These are phyloP conservation scores for Kwoniella sp. DNA, from an alignment of 768 basidiomycete species.

Conservation along the genomic window DNA sequence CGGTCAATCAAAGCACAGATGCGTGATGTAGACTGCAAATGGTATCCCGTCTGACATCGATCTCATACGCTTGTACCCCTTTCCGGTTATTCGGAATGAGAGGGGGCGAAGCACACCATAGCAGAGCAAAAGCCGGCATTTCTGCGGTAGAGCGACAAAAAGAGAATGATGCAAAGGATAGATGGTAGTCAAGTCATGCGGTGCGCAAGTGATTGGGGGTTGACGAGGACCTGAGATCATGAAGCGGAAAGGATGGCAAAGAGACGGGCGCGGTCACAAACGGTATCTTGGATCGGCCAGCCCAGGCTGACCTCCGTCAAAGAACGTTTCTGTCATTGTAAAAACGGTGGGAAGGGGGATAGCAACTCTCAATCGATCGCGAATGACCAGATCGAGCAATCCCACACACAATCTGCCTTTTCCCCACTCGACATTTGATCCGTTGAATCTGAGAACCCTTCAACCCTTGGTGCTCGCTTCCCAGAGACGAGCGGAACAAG, in stretches of 20 bases:
- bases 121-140: not conserved
- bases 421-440: not conserved
- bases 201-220: not conserved
- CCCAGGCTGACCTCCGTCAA: not conserved
- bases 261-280: not conserved
- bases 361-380: not conserved
- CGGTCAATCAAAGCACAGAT: not conserved
- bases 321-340: too few relatives aligned
- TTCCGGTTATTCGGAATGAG: not conserved
- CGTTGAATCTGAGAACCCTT: not conserved
- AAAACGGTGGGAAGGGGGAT: too few relatives aligned
- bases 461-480: not conserved
- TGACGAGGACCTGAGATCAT: not conserved
- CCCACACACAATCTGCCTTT: conserved; percentile 1
- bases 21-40: not conserved
- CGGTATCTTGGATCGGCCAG: not conserved
- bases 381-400: not conserved
- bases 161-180: not conserved
- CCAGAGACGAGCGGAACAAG: not conserved
- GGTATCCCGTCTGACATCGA: not conserved
- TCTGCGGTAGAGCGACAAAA: too few relatives aligned
- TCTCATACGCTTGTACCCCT: not conserved
- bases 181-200: conserved; percentile 1
- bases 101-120: not conserved
- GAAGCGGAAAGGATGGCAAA: not conserved